phyloP scores from a whole-genome alignment of 352 stramenopile genomes.

The Vaucheria bursata region DNA sequence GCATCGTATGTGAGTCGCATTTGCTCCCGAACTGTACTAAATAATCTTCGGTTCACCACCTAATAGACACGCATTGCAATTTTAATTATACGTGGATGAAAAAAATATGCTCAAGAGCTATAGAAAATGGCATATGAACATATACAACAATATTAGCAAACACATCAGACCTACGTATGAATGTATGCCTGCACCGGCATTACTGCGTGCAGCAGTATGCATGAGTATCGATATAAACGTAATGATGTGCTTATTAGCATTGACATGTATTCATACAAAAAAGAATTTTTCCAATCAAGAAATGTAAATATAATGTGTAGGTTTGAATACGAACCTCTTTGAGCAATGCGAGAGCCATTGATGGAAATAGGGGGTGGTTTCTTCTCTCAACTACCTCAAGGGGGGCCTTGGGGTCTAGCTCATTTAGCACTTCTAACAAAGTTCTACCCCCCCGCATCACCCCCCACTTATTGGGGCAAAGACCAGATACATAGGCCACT shows the following conservation, averaged over 20 bases:
- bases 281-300: neutral
- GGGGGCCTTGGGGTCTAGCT: conserved; percentile 49
- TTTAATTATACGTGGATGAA: no score
- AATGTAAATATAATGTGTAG: neutral
- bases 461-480: conserved; percentile 67
- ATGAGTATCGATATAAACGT: no score
- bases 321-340: conserved; percentile 46
- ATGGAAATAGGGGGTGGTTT: conserved; percentile 63
- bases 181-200: no score
- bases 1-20: conserved; percentile 75
- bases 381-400: conserved; percentile 55
- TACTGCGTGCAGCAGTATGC: no score
- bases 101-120: no score
- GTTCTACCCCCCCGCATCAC: conserved; percentile 25
- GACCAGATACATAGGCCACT: conserved; percentile 52
- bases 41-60: conserved; percentile 68
- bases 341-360: conserved; percentile 59
- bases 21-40: conserved; percentile 67
- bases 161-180: no score
- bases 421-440: conserved; percentile 18
- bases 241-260: no score
- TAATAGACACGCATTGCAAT: conserved; percentile 33
- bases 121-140: no score
- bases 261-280: conserved; percentile 11
- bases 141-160: no score